Base-by-base conservation (phyloP, 257 asterid species). In the Primulina eburnea region DNA sequence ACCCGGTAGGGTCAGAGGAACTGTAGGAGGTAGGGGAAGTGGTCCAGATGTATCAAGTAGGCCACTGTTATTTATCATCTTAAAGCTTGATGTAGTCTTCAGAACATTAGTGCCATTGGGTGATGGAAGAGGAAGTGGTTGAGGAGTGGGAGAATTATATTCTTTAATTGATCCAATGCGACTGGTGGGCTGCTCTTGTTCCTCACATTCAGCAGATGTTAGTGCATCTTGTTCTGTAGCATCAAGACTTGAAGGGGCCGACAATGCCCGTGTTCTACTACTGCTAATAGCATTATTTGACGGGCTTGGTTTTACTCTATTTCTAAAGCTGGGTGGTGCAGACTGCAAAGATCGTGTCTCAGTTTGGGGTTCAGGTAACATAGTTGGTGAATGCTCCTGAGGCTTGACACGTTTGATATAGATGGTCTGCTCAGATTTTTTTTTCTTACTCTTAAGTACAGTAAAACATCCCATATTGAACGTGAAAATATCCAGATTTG, bases 61-160 rank as follows among this genome's bases (percentile, higher is more conserved):
- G 47, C 96, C 92, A 57, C 91, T 85, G 32, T 65, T 65, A 73
- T 80, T 85, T 7, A 68, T 83, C 71, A 79, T 84, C 76, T 90
- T 90, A 71, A 92, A 92, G 83, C 97, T 92, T 35, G 78, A 61
- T 67, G 85, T 81, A 52, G 87, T 78, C 75, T 82, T 90, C 33
- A 92, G 84, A 61, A 88, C 57, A 37, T 76, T 75, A 37, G 81
- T 74, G 68, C 72, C 80, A 62, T 77, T 84, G 26, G 96, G 90
- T 2, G 96, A 85, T 0, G 98, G 98, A 28, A 92, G 97, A 58
- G 98, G 98, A 77, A 92, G 97, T 12, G 98, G 98, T 65, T 86
- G 98, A 79, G 98, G 97, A 61, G 76, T 86, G 1, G 88, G 88
- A 4, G 92, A 82, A 38, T 72, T 88, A 76, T 82, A 68, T 62